Evolutionary conservation across 164 flowering plant genomes (phyloP).

Genomic region (Nymphaea thermarum): DNA sequence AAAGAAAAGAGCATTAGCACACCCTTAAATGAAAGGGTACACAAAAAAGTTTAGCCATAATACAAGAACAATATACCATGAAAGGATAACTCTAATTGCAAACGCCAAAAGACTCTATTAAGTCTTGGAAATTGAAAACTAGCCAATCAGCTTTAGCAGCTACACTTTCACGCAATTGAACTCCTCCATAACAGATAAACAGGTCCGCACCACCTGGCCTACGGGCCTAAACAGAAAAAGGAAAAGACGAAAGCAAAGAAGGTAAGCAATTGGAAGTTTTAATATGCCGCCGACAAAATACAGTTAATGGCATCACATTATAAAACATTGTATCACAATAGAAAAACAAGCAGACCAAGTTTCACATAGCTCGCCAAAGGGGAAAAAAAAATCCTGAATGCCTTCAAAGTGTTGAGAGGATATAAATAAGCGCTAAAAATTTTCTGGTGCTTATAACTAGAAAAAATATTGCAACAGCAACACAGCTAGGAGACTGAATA

Average conservation of each 20-base stretch:
- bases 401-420: too few species aligned
- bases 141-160: conserved; percentile 93
- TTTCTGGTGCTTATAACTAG: too few species aligned
- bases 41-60: too few species aligned
- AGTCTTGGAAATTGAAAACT: conserved; percentile 58
- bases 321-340: neutral
- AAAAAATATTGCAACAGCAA: too few species aligned
- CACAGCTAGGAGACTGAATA: too few species aligned
- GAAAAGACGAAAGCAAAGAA: neutral
- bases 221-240: conserved; percentile 42
- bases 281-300: neutral
- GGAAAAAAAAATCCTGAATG: too few species aligned
- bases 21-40: too few species aligned
- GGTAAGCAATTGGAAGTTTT: neutral
- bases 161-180: conserved; percentile 73
- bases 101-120: conserved; percentile 44
- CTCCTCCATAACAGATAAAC: conserved; percentile 87
- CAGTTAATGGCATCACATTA: neutral
- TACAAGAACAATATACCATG: too few species aligned
- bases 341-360: neutral
- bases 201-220: conserved; percentile 89
- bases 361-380: neutral
- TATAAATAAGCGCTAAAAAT: too few species aligned
- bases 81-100: neutral
- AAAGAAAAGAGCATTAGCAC: too few species aligned